These are phyloP conservation scores for Ogataea nitratoaversa DNA, from an alignment of 805 yeast species.

Conservation along the genomic window DNA sequence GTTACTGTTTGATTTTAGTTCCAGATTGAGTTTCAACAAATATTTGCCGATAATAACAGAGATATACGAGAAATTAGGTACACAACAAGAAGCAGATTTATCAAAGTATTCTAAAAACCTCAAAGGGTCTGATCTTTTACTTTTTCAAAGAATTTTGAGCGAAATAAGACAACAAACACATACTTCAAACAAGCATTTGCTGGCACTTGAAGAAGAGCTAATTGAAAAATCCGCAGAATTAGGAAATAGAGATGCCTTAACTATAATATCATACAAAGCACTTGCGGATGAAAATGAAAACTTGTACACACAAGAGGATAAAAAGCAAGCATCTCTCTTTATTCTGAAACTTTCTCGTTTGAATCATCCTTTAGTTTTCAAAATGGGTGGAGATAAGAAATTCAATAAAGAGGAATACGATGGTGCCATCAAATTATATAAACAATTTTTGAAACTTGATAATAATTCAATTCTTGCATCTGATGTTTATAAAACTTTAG, in stretches of 20 bases:
- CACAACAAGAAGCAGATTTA: constrained; percentile 18
- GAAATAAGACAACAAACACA: constrained; percentile 59
- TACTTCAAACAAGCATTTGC: constrained; percentile 49
- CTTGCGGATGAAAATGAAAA: constrained; percentile 32
- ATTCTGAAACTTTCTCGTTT: constrained; percentile 51
- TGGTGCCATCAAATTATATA: constrained; percentile 60
- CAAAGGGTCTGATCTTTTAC: constrained; percentile 55
- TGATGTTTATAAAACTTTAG: constrained; percentile 68
- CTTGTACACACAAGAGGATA: constrained; percentile 46
- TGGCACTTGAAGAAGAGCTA: constrained; percentile 63
- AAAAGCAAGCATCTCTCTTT: constrained; percentile 55
- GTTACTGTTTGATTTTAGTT: constrained; percentile 63
- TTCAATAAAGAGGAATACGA: constrained; percentile 41
- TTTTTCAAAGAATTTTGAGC: constrained; percentile 62
- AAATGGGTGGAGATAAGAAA: constrained; percentile 76
- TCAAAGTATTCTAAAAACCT: constrained; percentile 26
- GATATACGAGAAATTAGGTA: constrained; percentile 45
- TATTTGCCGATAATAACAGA: constrained; percentile 49
- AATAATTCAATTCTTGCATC: constrained; percentile 55
- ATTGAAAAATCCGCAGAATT: constrained; percentile 81
- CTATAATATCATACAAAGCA: constrained; percentile 67
- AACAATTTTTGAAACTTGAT: constrained; percentile 52
- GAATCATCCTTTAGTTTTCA: constrained; percentile 71
- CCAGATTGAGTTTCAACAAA: constrained; percentile 49
- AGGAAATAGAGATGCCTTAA: constrained; percentile 78